Percentiles rank a stretch among this genome's conserved stretches.
phyloP scores from a whole-genome alignment of 306 rosid species.

The Benincasa hispida region DNA sequence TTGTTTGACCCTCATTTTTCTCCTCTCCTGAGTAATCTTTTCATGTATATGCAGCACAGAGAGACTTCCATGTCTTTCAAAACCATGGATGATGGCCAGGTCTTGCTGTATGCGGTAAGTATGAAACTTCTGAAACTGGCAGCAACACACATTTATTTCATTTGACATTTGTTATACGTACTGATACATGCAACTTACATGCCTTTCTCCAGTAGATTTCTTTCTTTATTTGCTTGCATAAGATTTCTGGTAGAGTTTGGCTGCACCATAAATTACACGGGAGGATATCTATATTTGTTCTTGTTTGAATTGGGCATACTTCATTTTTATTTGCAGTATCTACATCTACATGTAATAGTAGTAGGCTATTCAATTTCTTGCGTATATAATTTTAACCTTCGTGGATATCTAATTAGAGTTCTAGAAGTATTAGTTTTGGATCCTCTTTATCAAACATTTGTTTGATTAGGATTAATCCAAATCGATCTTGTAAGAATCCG shows the following conservation, averaged over 20 bases:
- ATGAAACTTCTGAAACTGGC: not conserved
- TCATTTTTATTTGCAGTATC: not conserved
- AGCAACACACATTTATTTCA: not conserved
- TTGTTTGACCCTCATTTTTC: not conserved
- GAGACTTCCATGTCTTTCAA: constrained; percentile 98
- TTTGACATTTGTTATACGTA: not conserved
- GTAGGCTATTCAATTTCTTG: not conserved
- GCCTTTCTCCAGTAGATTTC: not conserved
- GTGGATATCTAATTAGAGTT: not conserved
- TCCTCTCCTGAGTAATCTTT: constrained; percentile 7
- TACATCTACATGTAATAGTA: not conserved
- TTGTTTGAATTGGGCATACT: not conserved
- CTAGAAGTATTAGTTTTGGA: not conserved
- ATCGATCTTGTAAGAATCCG: too few species aligned
- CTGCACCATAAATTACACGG: not conserved
- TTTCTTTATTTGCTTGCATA: not conserved
- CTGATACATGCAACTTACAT: not conserved
- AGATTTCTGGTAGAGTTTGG: not conserved
- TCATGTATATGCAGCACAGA: constrained; percentile 60
- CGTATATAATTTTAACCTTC: not conserved
- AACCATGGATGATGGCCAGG: constrained; percentile 95
- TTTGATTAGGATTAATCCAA: not conserved
- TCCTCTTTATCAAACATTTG: not conserved
- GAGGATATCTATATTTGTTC: not conserved
- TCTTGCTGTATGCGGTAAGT: constrained; percentile 75